Evolutionary conservation across 345 rosid genomes (phyloP).

Genomic region (Rhodomyrtus tomentosa): DNA sequence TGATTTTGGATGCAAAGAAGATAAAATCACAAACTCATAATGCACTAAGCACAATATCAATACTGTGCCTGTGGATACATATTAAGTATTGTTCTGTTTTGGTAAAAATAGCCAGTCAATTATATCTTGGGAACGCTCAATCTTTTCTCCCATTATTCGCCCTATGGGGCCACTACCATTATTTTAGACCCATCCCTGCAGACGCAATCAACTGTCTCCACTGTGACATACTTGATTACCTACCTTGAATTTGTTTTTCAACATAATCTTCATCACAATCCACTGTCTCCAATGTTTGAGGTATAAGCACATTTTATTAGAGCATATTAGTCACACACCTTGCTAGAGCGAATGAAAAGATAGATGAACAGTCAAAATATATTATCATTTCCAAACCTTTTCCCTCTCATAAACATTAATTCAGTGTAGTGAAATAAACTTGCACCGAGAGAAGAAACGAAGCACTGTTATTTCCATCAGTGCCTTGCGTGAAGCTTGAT

Average conservation of each 20-base stretch:
- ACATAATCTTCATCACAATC: background rate
- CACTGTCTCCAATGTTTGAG: background rate
- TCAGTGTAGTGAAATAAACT: background rate
- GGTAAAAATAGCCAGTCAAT: background rate
- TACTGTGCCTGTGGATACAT: background rate
- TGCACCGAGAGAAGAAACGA: background rate
- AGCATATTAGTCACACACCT: background rate
- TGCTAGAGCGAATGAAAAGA: background rate
- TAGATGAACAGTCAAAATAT: background rate
- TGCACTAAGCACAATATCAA: background rate
- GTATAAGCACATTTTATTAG: background rate
- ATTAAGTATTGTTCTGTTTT: background rate
- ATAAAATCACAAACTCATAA: background rate
- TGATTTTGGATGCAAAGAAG: background rate
- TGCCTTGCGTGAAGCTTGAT: background rate
- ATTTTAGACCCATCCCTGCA: background rate
- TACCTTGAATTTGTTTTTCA: background rate
- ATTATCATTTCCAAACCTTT: background rate
- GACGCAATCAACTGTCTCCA: background rate
- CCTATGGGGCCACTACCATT: background rate
- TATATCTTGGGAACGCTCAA: background rate
- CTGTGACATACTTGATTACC: background rate
- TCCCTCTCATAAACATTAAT: background rate
- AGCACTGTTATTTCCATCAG: background rate
- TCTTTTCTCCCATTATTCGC: background rate